Base-by-base conservation (phyloP, 2,329 filamentous ascomycete genomes). In the Pseudocercospora musae region DNA sequence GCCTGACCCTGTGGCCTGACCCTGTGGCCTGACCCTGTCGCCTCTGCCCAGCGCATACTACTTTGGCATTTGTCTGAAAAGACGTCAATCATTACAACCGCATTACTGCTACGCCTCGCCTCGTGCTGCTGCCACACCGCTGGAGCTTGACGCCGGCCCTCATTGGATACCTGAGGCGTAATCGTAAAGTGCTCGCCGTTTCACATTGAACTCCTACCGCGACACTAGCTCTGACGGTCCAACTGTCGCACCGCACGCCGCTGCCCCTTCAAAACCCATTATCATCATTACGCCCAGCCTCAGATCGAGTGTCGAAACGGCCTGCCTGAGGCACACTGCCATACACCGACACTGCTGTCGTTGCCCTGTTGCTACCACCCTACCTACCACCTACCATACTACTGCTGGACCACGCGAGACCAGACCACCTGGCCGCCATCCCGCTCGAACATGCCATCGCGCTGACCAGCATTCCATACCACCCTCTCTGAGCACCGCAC, bases 371-470 rank as follows among this genome's bases (percentile, higher is more conserved):
- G 37, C 37, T 40, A 40, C 37, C 37, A n/a, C n/a, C n/a, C n/a
- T n/a, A n/a, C n/a, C 37, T 40, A 40, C 37, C 37, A n/a, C 18
- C 37, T 18, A n/a, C 33, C 33, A 37, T 37, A 37, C 33, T 31
- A 31, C 4, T 27, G 57, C 59, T 40, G 48, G 57, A 59, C 42
- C 44, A 59, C 11, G 23, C 44, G 57, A 59, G 44, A 59, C 57
- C 3, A 59, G 40, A 57, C 23, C 42, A 57, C n/a, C n/a, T n/a
- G n/a, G n/a, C n/a, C n/a, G n/a, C n/a, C n/a, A n/a, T 37, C 57
- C 44, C 21, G 53, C 18, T 61, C 57, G 59, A 62, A 44, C 29
- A 60, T 62, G 60, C 59, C 29, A 20, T 33, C 40, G 15, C 42
- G 53, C 50, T 60, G 62, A 64, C 44, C 33, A 50, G 15, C 54